Evolutionary conservation across 2,329 filamentous ascomycete species (phyloP).

Genomic region (Talaromyces sp.): DNA sequence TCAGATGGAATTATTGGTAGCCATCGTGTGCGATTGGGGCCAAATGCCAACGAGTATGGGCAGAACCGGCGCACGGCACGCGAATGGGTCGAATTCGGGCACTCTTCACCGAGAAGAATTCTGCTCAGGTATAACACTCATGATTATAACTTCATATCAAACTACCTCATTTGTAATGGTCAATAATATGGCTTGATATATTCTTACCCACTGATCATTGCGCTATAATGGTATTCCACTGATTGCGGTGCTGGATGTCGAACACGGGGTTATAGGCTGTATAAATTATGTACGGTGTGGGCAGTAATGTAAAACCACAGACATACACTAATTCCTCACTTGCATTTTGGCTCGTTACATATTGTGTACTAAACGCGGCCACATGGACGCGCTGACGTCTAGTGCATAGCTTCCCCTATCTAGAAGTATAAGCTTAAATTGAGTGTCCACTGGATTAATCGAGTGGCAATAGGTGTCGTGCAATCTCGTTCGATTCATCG

Average conservation of each 20-base stretch:
- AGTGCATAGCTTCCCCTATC: not conserved
- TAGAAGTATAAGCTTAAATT: not conserved
- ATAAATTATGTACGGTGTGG: too few relatives aligned
- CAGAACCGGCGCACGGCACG: not conserved
- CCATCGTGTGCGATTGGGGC: not conserved
- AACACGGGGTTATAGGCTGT: not conserved
- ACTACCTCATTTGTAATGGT: not conserved
- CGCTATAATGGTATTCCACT: not conserved
- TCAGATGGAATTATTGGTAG: not conserved
- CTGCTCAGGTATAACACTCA: not conserved
- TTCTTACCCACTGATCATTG: not conserved
- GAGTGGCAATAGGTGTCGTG: not conserved
- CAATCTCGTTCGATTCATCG: not conserved
- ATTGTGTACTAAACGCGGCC: not conserved
- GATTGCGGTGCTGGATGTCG: not conserved
- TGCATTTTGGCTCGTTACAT: not conserved
- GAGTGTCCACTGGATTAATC: not conserved
- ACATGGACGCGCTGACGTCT: not conserved
- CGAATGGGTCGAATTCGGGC: not conserved
- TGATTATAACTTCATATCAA: not conserved
- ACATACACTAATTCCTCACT: not conserved
- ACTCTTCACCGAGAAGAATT: not conserved
- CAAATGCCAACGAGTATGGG: not conserved
- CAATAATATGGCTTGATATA: not conserved
- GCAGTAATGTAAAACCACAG: not conserved